Evolutionary conservation across 169 alveolate genomes (phyloP).

Genomic region (Theileria sp.): DNA sequence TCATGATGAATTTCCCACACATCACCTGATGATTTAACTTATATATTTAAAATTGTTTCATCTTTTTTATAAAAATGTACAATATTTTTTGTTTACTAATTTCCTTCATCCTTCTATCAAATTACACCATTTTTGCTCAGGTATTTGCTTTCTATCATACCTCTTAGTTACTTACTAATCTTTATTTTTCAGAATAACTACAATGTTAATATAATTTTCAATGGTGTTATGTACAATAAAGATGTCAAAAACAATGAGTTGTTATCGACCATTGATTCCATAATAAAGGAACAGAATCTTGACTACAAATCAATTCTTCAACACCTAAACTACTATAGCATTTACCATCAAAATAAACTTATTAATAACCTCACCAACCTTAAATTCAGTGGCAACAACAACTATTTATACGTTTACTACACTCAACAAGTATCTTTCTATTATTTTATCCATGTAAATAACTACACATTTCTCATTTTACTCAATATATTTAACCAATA

Average conservation of each 20-base stretch:
- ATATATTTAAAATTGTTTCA: not conserved
- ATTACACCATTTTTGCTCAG: constrained; percentile 5
- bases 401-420: not conserved
- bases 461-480: not conserved
- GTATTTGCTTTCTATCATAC: not conserved
- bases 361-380: constrained; percentile 1
- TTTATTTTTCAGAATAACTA: not conserved
- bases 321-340: constrained; percentile 38
- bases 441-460: not conserved
- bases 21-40: not conserved
- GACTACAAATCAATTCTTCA: constrained; percentile 36
- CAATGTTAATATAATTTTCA: constrained; percentile 33
- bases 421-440: not conserved
- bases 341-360: constrained; percentile 8
- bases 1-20: not conserved
- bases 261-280: constrained; percentile 36
- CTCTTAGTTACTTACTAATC: not conserved
- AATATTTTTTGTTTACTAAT: not conserved
- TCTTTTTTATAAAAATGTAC: not conserved
- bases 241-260: constrained; percentile 26
- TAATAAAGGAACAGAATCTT: constrained; percentile 10
- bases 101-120: not conserved
- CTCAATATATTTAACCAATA: not conserved
- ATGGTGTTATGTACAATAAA: constrained; percentile 31
- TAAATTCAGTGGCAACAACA: not conserved